phyloP scores from a whole-genome alignment of 2,329 filamentous ascomycete species.

The Fusarium lyarnte region DNA sequence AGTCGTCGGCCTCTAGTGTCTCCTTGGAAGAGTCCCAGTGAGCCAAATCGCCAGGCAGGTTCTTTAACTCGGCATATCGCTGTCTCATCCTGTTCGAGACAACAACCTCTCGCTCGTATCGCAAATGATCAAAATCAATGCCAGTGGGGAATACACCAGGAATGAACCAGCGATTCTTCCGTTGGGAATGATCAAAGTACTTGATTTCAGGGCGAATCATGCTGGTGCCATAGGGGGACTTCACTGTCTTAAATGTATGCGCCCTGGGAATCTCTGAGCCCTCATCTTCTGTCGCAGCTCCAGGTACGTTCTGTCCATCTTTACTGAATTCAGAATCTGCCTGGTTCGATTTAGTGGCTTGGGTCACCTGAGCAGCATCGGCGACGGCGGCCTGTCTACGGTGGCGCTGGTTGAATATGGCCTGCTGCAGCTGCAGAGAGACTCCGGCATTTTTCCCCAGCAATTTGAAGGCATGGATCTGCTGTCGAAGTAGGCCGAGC shows the following conservation, averaged over 20 bases:
- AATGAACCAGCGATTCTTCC: conserved; percentile 81
- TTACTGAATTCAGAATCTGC: conserved; percentile 50
- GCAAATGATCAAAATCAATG: conserved; percentile 84
- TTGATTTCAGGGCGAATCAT: conserved; percentile 70
- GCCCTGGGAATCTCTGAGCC: conserved; percentile 50
- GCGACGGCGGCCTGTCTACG: conserved; percentile 67
- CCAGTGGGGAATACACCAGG: conserved; percentile 90
- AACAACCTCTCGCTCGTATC: conserved; percentile 86
- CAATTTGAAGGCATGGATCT: conserved; percentile 92
- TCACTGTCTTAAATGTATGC: conserved; percentile 75
- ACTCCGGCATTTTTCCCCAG: conserved; percentile 88
- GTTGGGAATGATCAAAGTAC: conserved; percentile 80
- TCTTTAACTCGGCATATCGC: conserved; percentile 84
- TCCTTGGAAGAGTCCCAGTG: conserved; percentile 85
- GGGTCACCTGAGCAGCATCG: conserved; percentile 54
- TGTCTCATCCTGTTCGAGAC: conserved; percentile 91
- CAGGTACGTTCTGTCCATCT: conserved; percentile 50
- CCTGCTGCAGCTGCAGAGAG: conserved; percentile 80
- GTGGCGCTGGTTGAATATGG: conserved; percentile 79
- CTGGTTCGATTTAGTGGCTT: conserved; percentile 44
- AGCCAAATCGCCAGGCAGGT: conserved; percentile 83
- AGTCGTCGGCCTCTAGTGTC: conserved; percentile 75
- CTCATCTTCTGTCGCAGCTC: conserved; percentile 47
- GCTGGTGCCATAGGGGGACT: conserved; percentile 72
- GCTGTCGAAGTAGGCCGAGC: conserved; percentile 78